Evolutionary conservation across 805 yeast genomes (phyloP), one percentile per base, ranked within the genome.

Genomic region (Starmerella roubikii): DNA sequence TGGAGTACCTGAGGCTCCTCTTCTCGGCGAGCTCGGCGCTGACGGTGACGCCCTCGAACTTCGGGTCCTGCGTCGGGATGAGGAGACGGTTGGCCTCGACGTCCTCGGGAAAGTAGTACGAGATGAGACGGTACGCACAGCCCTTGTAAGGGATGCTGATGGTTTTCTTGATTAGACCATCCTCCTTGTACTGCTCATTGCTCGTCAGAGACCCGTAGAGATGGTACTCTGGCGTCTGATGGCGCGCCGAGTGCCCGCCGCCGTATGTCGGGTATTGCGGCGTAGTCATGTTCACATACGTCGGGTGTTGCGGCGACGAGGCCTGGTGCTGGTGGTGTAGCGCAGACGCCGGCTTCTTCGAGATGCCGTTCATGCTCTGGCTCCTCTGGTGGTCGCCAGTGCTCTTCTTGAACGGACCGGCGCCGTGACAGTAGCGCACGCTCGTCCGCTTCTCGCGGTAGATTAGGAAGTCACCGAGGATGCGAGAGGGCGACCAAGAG

Each of bases 401-500:
- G 11, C 15, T 30, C 16, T 5, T 12, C 5, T 3, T 4, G 9
- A 8, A 5, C 17, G 7, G 6, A 12, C 16, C 23, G 12, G 20
- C 4, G 24, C 8, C 4, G 10, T 6, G 6, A 29, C 36, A 23
- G 15, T 17, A 16, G 8, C 21, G 8, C 11, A 4, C 15, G n/a
- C 18, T 10, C 52, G 67, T 63, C 55, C 67, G 62, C 39, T 66
- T 72, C 54, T 85, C 93, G 21, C 93, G 70, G 57, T 86, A 86
- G 10, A 86, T 76, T 25, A 86, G 62, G 51, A 86, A 86, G 42
- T 91, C 67, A 5, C 94, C 94, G 21, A 84, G 66, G 29, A 86
- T 84, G 35, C 96, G 66, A 2, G 93, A 78, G 0, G 96, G 94
- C 2, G 86, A 75, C 97, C 97, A 86, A 12, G 86, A 66, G 12